A percentile compares a stretch with the other conserved stretches of the same genome.
phyloP scores from a whole-genome alignment of 306 rosid genomes.

The Morella rubra region DNA sequence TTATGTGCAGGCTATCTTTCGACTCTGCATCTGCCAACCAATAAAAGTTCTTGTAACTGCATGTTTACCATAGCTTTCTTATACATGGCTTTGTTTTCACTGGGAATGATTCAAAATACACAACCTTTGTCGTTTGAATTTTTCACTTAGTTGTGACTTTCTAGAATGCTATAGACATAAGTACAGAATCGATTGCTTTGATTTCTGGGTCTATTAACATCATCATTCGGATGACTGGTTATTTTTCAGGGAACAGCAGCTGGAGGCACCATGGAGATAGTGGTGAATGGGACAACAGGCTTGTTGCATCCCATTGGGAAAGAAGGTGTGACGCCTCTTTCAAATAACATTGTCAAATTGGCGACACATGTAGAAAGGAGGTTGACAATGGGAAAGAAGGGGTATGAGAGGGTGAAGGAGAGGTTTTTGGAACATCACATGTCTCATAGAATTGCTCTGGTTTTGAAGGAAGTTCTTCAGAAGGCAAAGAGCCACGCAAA shows the following conservation, averaged over 20 bases:
- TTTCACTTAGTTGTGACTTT: too few species aligned
- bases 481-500: conserved; percentile 47
- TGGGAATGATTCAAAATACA: too few species aligned
- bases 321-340: conserved; percentile 68
- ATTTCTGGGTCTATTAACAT: neutral
- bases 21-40: too few species aligned
- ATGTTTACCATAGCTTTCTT: too few species aligned
- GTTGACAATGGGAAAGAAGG: conserved; percentile 83
- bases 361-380: conserved; percentile 86
- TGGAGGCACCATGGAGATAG: conserved; percentile 92
- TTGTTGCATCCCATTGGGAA: conserved; percentile 77
- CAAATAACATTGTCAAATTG: conserved; percentile 72
- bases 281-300: conserved; percentile 77
- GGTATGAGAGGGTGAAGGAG: conserved; percentile 74
- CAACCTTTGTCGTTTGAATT: too few species aligned
- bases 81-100: too few species aligned
- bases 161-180: too few species aligned
- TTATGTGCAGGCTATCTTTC: too few species aligned
- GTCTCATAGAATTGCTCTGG: conserved; percentile 76
- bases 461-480: conserved; percentile 66
- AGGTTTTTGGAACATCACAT: conserved; percentile 80
- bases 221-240: neutral
- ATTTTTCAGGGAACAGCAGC: conserved; percentile 78
- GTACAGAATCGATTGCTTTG: neutral
- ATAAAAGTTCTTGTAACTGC: too few species aligned